Conservation (phyloP, 495 filamentous ascomycete species). For the Pyrenula aspistea region DNA sequence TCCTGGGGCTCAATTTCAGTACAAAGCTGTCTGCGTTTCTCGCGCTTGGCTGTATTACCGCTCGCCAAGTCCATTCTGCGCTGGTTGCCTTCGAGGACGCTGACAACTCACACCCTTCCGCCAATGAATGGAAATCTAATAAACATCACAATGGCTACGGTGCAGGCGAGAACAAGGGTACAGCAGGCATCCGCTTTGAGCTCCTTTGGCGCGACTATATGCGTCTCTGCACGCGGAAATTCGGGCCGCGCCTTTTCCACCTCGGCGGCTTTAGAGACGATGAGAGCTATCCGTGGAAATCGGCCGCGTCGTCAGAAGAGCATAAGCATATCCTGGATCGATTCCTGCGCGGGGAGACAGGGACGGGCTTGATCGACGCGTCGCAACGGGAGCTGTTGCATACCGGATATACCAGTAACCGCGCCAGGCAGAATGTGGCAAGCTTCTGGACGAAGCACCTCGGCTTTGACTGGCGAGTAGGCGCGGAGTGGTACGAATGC, state of each 20-base stretch:
- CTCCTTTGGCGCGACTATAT: slow-evolving; percentile 70
- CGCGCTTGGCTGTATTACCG: slow-evolving; percentile 53
- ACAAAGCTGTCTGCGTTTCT: slow-evolving; percentile 61
- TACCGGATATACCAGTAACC: slow-evolving; percentile 62
- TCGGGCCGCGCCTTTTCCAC: slow-evolving; percentile 44
- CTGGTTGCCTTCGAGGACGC: slow-evolving; percentile 50
- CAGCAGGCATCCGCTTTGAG: slow-evolving; percentile 52
- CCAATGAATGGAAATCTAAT: slow-evolving; percentile 11
- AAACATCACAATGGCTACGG: slow-evolving; percentile 36
- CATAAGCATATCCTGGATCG: slow-evolving; percentile 25
- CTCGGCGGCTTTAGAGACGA: slow-evolving; percentile 45
- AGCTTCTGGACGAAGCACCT: slow-evolving; percentile 60
- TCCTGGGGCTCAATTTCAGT: slow-evolving; percentile 54
- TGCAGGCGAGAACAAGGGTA: slow-evolving; percentile 57
- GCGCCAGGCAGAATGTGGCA: slow-evolving; percentile 59
- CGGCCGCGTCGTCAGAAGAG: slow-evolving; percentile 6
- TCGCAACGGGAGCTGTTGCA: slow-evolving; percentile 53
- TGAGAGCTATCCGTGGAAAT: slow-evolving; percentile 14
- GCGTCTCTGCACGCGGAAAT: slow-evolving; percentile 55
- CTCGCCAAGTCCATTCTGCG: slow-evolving; percentile 51
- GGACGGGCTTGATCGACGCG: slow-evolving; percentile 60
- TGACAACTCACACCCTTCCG: slow-evolving; percentile 1
- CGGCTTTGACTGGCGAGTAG: slow-evolving; percentile 62
- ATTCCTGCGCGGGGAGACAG: slow-evolving; percentile 50
- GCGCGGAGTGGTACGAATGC: slow-evolving; percentile 68